Evolutionary conservation across 768 basidiomycete species (phyloP).

Genomic region (Pisolithus marmoratus): DNA sequence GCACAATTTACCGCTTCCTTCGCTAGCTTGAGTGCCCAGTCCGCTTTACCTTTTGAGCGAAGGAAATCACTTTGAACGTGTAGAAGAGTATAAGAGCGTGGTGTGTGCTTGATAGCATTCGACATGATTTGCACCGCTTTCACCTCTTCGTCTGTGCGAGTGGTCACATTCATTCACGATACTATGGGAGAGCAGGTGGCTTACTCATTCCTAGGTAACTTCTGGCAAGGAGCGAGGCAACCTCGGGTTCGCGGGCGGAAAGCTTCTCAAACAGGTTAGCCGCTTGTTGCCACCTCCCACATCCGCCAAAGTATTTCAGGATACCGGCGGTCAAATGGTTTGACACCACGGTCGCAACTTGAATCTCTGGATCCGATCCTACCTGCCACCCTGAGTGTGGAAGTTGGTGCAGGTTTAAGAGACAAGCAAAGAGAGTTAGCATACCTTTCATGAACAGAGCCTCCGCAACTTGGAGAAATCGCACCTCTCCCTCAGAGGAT

Average conservation of each 20-base stretch:
- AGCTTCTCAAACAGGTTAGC: slow-evolving; percentile 95
- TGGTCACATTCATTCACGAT: background rate
- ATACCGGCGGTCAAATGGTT: slow-evolving; percentile 95
- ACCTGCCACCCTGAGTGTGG: slow-evolving; percentile 85
- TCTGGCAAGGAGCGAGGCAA: slow-evolving; percentile 78
- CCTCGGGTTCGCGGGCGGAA: slow-evolving; percentile 79
- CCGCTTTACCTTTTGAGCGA: slow-evolving; percentile 72
- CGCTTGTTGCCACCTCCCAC: slow-evolving; percentile 78
- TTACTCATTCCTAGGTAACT: slow-evolving; percentile 97
- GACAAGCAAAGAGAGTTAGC: background rate
- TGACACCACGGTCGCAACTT: slow-evolving; percentile 93
- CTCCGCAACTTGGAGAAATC: slow-evolving; percentile 89
- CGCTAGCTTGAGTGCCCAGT: slow-evolving; percentile 90
- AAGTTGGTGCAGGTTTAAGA: background rate
- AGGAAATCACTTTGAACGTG: slow-evolving; percentile 95
- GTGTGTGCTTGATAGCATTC: slow-evolving; percentile 73
- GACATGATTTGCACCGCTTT: slow-evolving; percentile 95
- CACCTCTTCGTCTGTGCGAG: slow-evolving; percentile 83
- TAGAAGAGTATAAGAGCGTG: slow-evolving; percentile 89
- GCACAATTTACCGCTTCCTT: slow-evolving; percentile 96
- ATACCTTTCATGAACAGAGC: slow-evolving; percentile 80
- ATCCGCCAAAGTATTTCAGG: slow-evolving; percentile 95
- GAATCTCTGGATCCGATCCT: slow-evolving; percentile 97
- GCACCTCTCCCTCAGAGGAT: slow-evolving; percentile 77
- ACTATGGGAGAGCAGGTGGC: slow-evolving; percentile 26